Evolutionary conservation across 495 filamentous ascomycete genomes (phyloP).

Genomic region (Neurospora tetraspora): DNA sequence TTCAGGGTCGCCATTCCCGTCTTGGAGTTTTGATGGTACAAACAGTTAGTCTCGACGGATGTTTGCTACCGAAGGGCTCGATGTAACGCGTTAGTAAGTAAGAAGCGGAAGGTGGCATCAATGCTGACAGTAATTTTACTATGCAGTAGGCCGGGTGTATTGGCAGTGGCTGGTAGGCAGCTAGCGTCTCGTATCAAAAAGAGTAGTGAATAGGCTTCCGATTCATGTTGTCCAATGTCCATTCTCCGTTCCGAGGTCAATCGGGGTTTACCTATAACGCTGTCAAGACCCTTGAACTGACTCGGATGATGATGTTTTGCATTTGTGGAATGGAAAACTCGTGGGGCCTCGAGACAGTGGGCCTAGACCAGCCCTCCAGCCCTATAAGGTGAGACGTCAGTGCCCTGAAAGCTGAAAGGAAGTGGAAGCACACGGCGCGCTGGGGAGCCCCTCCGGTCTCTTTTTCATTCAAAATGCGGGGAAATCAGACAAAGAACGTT

Average conservation of each 20-base stretch:
- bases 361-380: background rate
- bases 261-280: background rate
- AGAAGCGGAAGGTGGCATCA: background rate
- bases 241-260: background rate
- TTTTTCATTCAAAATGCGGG: background rate
- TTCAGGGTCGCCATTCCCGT: background rate
- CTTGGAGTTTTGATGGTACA: background rate
- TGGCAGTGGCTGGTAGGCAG: background rate
- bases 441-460: background rate
- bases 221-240: no score
- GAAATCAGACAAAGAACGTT: background rate
- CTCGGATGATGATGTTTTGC: background rate
- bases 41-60: background rate
- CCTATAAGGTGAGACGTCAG: background rate
- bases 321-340: background rate
- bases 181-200: background rate
- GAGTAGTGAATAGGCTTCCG: background rate
- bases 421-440: background rate
- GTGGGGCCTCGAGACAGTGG: background rate
- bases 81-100: background rate
- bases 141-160: background rate
- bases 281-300: background rate
- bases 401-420: background rate
- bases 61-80: no score
- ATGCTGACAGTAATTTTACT: background rate